Evolutionary conservation across 2,329 filamentous ascomycete genomes (phyloP).

Genomic region (Scopulariopsis brevicaulis): DNA sequence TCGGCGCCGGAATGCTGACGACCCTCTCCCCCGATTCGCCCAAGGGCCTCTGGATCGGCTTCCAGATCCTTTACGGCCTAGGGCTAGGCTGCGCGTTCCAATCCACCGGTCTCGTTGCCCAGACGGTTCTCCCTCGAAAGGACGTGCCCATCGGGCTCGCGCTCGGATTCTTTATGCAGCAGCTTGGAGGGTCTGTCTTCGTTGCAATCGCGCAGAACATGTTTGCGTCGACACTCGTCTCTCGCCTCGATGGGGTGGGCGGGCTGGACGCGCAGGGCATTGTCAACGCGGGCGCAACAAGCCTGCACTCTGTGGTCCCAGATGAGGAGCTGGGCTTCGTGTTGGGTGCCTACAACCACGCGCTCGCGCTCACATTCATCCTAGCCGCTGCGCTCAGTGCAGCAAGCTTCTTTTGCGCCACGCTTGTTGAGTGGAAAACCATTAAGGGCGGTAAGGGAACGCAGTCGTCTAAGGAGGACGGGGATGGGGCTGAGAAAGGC

Average conservation of each 20-base stretch:
- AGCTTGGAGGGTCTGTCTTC: slow-evolving; percentile 32
- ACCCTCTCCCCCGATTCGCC: slow-evolving; percentile 16
- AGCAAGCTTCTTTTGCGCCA: too few relatives aligned
- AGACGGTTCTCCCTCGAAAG: slow-evolving; percentile 26
- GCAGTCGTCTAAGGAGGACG: too few relatives aligned
- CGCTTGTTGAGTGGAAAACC: too few relatives aligned
- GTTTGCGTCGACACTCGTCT: slow-evolving; percentile 25
- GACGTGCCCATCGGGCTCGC: slow-evolving; percentile 30
- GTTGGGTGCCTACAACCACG: too few relatives aligned
- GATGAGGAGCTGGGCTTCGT: slow-evolving; percentile 12
- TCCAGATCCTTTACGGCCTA: slow-evolving; percentile 30
- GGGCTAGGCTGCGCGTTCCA: slow-evolving; percentile 32
- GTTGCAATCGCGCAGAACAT: slow-evolving; percentile 32
- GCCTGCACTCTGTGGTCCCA: slow-evolving; percentile 41
- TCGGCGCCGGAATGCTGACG: slow-evolving; percentile 29
- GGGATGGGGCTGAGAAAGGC: too few relatives aligned
- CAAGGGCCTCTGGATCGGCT: slow-evolving; percentile 17
- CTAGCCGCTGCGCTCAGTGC: too few relatives aligned
- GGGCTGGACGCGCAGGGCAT: slow-evolving; percentile 29
- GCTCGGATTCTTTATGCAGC: slow-evolving; percentile 32
- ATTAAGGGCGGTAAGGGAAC: too few relatives aligned
- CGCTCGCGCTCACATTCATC: too few relatives aligned
- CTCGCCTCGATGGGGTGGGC: slow-evolving; percentile 21
- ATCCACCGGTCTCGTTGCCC: slow-evolving; percentile 31
- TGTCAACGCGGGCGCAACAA: slow-evolving; percentile 40